phyloP scores from a whole-genome alignment of 1,139 yeast species.

The Pichia kudriavzevii region DNA sequence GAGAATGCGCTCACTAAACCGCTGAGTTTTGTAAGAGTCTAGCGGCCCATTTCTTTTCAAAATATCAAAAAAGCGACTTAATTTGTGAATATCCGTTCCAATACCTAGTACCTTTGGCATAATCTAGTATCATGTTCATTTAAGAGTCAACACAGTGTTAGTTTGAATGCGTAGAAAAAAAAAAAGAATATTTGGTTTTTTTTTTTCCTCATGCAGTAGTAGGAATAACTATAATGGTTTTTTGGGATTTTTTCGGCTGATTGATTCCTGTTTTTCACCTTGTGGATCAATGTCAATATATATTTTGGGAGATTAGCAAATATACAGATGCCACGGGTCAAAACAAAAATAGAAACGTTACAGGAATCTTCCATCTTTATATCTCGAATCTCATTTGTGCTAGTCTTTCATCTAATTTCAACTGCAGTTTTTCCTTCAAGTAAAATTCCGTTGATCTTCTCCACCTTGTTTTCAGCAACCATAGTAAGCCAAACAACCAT shows the following conservation, averaged over 20 bases:
- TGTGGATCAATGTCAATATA: too few relatives aligned
- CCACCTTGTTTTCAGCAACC: conserved; percentile 26
- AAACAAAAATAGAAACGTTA: conserved; percentile 3
- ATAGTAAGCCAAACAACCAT: conserved; percentile 26
- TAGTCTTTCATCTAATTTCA: conserved; percentile 16
- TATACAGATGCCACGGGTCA: conserved; percentile 7
- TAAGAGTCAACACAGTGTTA: background rate
- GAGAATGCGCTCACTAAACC: conserved; percentile 44
- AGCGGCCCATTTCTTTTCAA: conserved; percentile 29
- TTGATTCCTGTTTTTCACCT: too few relatives aligned
- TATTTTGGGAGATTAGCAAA: too few relatives aligned
- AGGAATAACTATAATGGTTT: too few relatives aligned
- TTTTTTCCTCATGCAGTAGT: too few relatives aligned
- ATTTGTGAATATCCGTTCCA: conserved; percentile 56
- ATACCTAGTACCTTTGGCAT: conserved; percentile 35
- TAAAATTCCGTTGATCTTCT: conserved; percentile 23
- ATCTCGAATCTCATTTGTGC: conserved; percentile 16
- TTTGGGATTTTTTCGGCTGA: too few relatives aligned
- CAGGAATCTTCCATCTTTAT: conserved; percentile 12
- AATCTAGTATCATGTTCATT: background rate
- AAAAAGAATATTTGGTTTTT: too few relatives aligned
- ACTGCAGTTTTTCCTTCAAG: conserved; percentile 19
- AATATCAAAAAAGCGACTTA: conserved; percentile 42
- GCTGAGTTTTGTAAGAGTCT: conserved; percentile 26
- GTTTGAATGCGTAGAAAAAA: too few relatives aligned